Conservation (phyloP, 176 grass and related monocot species). For the Luzula sylvatica region DNA sequence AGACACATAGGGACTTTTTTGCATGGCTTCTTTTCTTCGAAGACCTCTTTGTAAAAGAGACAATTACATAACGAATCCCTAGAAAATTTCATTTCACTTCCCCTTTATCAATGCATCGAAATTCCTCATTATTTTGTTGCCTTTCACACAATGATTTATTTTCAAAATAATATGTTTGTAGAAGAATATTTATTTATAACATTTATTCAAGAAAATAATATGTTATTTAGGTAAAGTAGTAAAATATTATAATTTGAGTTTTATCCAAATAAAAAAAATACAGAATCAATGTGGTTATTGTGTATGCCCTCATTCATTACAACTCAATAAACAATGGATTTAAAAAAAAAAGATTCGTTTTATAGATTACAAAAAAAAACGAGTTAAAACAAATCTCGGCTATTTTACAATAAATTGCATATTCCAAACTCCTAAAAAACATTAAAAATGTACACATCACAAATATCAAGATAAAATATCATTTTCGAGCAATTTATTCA, state of each 20-base stretch:
- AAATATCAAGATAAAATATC: constrained; percentile 15
- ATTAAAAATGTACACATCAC: not conserved
- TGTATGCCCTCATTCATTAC: constrained; percentile 23
- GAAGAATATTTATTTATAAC: too few species aligned
- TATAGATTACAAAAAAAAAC: constrained; percentile 43
- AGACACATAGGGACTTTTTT: constrained; percentile 10
- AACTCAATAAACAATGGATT: constrained; percentile 73
- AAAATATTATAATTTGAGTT: too few species aligned
- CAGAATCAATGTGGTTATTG: too few species aligned
- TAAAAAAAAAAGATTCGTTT: constrained; percentile 19
- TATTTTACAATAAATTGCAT: constrained; percentile 91
- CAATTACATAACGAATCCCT: not conserved
- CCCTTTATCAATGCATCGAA: too few species aligned
- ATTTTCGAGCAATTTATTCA: constrained; percentile 51
- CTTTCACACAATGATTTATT: too few species aligned
- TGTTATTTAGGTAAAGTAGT: too few species aligned
- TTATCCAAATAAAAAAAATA: not conserved
- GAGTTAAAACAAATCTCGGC: constrained; percentile 26
- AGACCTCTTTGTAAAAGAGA: too few species aligned
- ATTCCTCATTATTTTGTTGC: too few species aligned
- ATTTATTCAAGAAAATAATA: too few species aligned
- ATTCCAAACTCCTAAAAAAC: constrained; percentile 1
- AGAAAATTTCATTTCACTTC: too few species aligned
- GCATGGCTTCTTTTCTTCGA: not conserved
- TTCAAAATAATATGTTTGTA: too few species aligned